Evolutionary conservation across 176 grass and related monocot genomes (phyloP).

Genomic region (Guadua angustifolia): DNA sequence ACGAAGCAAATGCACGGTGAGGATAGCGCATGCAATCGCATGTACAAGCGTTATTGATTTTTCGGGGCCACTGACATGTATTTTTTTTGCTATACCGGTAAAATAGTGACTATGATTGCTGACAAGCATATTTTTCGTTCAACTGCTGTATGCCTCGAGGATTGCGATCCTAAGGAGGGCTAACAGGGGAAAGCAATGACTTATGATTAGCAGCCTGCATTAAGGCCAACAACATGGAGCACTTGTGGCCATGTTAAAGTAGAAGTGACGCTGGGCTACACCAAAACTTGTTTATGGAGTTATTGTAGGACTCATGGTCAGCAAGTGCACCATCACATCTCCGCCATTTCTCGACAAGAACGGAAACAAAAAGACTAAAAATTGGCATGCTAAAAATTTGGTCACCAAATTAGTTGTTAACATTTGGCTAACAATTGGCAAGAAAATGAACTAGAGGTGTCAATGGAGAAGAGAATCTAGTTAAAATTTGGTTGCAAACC

Average conservation of each 20-base stretch:
- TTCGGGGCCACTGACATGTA: not conserved
- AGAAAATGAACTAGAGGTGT: too few species aligned
- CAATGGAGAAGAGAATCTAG: too few species aligned
- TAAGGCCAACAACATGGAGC: not conserved
- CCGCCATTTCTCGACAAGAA: not conserved
- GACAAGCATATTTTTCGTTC: not conserved
- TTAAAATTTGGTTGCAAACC: too few species aligned
- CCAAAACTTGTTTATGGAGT: not conserved
- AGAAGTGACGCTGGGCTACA: too few species aligned
- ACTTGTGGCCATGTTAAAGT: not conserved
- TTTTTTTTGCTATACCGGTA: not conserved
- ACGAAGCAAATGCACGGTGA: not conserved
- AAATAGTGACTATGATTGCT: not conserved
- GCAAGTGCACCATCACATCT: not conserved
- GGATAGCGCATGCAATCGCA: not conserved
- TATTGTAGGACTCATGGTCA: not conserved
- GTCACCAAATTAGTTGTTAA: too few species aligned
- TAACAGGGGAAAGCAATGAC: not conserved
- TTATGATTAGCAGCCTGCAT: not conserved
- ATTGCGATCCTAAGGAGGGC: not conserved
- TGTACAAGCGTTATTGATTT: not conserved
- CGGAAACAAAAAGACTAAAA: too few species aligned
- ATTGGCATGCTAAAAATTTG: too few species aligned
- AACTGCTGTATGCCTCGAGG: not conserved
- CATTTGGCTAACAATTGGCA: too few species aligned